phyloP scores from a whole-genome alignment of 108 stramenopile genomes.

The Conticribra weissflogii region DNA sequence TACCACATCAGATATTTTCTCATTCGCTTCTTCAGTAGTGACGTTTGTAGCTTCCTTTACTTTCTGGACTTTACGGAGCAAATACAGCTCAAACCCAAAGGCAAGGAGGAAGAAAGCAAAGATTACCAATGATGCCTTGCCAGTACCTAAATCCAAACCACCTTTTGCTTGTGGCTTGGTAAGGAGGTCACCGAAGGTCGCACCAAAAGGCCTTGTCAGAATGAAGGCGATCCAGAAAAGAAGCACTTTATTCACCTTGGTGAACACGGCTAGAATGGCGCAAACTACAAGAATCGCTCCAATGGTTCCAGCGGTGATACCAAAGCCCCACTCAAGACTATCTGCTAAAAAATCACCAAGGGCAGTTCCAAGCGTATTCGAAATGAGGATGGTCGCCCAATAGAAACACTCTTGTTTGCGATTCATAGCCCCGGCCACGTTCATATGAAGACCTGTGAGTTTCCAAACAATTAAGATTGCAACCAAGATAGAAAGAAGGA shows the following conservation, averaged over 20 bases:
- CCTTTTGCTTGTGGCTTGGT: slow-evolving; percentile 4
- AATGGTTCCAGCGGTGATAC: not conserved
- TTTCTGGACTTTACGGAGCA: too few species aligned
- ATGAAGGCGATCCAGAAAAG: slow-evolving; percentile 6
- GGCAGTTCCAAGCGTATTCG: slow-evolving; percentile 5
- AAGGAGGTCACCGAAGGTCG: slow-evolving; percentile 4
- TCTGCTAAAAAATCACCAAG: slow-evolving; percentile 1
- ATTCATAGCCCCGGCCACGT: slow-evolving; percentile 4
- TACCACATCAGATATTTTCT: too few species aligned
- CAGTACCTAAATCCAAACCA: slow-evolving; percentile 5
- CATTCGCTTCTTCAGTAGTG: too few species aligned
- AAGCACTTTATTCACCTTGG: not conserved
- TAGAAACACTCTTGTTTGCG: slow-evolving; percentile 1
- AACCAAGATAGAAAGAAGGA: not conserved
- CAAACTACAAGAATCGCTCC: not conserved
- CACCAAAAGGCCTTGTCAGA: slow-evolving; percentile 3
- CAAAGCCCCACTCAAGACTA: not conserved
- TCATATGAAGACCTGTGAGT: slow-evolving; percentile 3
- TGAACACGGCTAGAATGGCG: not conserved
- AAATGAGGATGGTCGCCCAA: not conserved
- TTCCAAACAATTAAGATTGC: not conserved
- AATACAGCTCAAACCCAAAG: slow-evolving; percentile 1
- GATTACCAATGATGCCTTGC: not conserved
- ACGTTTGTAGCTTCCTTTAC: too few species aligned
- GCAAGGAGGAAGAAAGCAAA: not conserved